Conservation (phyloP, 352 stramenopile genomes). For the Pythium plurisporium region DNA sequence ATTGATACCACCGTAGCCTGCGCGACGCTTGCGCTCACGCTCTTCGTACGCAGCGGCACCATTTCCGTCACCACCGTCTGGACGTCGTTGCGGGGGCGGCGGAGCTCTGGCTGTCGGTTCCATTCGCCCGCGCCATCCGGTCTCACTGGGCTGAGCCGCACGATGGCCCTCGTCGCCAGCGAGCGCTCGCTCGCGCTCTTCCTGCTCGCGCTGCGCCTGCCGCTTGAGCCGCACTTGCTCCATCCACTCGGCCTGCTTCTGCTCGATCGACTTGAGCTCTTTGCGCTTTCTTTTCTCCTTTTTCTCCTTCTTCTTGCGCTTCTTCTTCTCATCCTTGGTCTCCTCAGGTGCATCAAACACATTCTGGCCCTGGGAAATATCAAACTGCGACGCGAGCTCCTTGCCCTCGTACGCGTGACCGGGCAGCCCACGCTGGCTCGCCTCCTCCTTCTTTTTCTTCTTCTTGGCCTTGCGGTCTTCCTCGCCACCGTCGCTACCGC, state of each 20-base stretch:
- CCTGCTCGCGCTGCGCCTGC: slow-evolving; percentile 25
- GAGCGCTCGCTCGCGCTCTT: slow-evolving; percentile 17
- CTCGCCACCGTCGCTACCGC: not conserved
- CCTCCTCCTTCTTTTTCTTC: slow-evolving; percentile 21
- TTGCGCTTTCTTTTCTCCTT: slow-evolving; percentile 36
- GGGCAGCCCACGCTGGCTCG: slow-evolving; percentile 41
- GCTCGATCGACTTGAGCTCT: slow-evolving; percentile 40
- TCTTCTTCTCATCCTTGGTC: slow-evolving; percentile 43
- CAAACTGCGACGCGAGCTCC: slow-evolving; percentile 62
- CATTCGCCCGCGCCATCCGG: slow-evolving; percentile 58
- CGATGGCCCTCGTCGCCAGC: slow-evolving; percentile 8
- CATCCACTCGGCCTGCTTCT: slow-evolving; percentile 30
- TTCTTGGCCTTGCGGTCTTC: slow-evolving; percentile 8
- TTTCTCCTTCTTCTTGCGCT: slow-evolving; percentile 33
- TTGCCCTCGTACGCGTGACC: slow-evolving; percentile 89
- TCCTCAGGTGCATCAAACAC: slow-evolving; percentile 70
- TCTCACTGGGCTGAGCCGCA: slow-evolving; percentile 34
- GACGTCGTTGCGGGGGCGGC: slow-evolving; percentile 8
- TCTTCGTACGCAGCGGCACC: slow-evolving; percentile 14
- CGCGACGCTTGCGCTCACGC: slow-evolving; percentile 23
- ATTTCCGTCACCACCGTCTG: slow-evolving; percentile 18
- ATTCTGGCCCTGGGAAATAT: slow-evolving; percentile 76
- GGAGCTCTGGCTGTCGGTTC: slow-evolving; percentile 31
- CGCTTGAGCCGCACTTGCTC: slow-evolving; percentile 22
- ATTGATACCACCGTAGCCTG: slow-evolving; percentile 54